Evolutionary conservation across 768 basidiomycete genomes (phyloP), one percentile per base, ranked within the genome.

Genomic region (Trametes meyenii): DNA sequence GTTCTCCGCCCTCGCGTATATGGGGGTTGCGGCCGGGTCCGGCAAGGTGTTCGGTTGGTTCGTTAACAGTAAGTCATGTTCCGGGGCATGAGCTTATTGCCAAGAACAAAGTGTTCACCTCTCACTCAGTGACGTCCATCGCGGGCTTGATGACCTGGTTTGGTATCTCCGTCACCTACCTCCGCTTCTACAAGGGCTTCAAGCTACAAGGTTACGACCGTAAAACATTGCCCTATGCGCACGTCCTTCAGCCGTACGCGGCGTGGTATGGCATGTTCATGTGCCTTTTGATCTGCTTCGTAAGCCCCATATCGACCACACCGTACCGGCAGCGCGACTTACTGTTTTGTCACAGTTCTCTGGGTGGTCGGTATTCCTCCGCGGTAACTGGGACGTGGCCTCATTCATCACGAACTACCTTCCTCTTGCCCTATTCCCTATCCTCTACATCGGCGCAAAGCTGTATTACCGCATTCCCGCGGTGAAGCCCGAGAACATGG

Each of bases 401-500:
- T 80, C 73, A 17, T 96, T 96, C 67, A 79, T 96, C 55, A 94
- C 93, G 23, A 92, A 85, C 72, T 97, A 96, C 73, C 71, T 94
- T 45, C 90, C 89, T 21, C 58, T 76, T 42, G 59, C 70, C n/a
- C 55, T 87, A 33, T 93, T 94, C 85, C 92, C 92, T 19, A 55
- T 94, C 51, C 70, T 96, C 39, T 96, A 90, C 73, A 8, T 80
- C 39, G 79, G 74, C 17, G 83, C 86, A 61, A 84, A 83, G 69
- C 62, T 88, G 42, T 81, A 78, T 71, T 83, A 78, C 58, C 82
- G 79, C 68, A 75, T 76, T 43, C 77, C 77, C 19, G 65, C 78
- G 26, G 76, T 86, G 45, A 70, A 75, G 39, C 64, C 86, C 0
- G 69, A 80, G 21, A 85, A 96, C 39, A 95, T 98, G 91, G 96